Percentiles rank a stretch among this genome's conserved stretches.
phyloP scores from a whole-genome alignment of 148 eudicot genomes.

The Vaccinium darrowii region DNA sequence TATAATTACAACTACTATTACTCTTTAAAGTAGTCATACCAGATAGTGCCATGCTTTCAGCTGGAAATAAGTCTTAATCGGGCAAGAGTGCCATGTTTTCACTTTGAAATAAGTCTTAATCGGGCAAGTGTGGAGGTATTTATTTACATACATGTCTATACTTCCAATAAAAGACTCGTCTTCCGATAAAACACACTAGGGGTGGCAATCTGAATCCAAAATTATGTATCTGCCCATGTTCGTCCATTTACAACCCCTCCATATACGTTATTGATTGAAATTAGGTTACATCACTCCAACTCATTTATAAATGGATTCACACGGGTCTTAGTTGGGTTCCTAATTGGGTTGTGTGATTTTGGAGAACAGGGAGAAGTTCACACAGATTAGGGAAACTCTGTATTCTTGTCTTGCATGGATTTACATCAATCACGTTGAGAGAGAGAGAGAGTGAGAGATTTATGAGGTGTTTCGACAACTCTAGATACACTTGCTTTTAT shows the following conservation, averaged over 20 bases:
- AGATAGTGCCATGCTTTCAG: neutral
- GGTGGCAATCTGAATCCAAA: neutral
- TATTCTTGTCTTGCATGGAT: too few species aligned
- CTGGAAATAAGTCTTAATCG: neutral
- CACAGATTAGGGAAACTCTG: neutral
- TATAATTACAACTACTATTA: neutral
- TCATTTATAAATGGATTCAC: too few species aligned
- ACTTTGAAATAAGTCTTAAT: neutral
- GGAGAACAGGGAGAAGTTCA: neutral
- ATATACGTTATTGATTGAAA: neutral
- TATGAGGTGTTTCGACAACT: neutral
- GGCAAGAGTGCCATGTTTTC: neutral
- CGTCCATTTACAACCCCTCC: neutral
- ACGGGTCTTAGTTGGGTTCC: too few species aligned
- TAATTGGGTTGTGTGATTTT: neutral
- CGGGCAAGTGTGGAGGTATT: neutral
- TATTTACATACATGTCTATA: too few species aligned
- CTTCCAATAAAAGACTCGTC: too few species aligned
- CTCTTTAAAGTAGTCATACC: neutral
- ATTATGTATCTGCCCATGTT: too few species aligned
- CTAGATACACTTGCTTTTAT: neutral
- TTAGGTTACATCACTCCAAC: neutral
- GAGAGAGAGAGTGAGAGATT: neutral
- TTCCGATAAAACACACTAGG: too few species aligned
- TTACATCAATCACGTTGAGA: too few species aligned